Evolutionary conservation across 345 rosid genomes (phyloP).

Genomic region (Sisymbrium altissimum): DNA sequence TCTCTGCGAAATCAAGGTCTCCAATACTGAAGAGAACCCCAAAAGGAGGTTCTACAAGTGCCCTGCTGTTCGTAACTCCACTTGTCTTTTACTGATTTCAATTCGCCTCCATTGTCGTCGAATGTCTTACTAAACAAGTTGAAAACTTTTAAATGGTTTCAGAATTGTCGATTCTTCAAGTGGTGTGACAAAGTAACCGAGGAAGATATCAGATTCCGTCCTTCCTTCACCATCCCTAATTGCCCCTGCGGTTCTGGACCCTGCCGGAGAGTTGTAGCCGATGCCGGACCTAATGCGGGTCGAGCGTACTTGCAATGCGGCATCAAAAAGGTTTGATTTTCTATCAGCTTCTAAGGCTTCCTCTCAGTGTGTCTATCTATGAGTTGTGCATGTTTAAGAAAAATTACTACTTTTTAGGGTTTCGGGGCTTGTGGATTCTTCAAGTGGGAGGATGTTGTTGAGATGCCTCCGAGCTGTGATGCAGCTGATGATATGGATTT

Average conservation of each 20-base stretch:
- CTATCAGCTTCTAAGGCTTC: neutral
- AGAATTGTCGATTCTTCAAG: constrained; percentile 23
- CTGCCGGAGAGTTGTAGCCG: constrained; percentile 24
- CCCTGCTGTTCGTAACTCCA: constrained; percentile 5
- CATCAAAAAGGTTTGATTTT: constrained; percentile 29
- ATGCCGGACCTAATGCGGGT: neutral
- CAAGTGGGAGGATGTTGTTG: constrained; percentile 28
- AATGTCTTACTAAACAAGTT: too few species aligned
- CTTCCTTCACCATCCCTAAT: neutral
- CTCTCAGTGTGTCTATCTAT: neutral
- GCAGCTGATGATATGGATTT: constrained; percentile 21
- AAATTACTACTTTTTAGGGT: constrained; percentile 23
- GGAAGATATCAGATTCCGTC: constrained; percentile 27
- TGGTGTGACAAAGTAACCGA: constrained; percentile 39
- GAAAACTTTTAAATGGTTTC: too few species aligned
- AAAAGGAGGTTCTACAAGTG: constrained; percentile 37
- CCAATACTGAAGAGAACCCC: constrained; percentile 25
- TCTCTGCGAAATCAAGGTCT: constrained; percentile 18
- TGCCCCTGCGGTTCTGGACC: constrained; percentile 43
- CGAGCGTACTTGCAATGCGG: constrained; percentile 31
- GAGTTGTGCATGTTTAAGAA: neutral
- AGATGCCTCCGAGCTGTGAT: neutral
- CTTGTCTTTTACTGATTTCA: neutral
- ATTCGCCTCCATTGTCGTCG: neutral
- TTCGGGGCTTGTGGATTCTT: constrained; percentile 47